Conservation (phyloP, 768 basidiomycete genomes). For the Piloderma croceum region DNA sequence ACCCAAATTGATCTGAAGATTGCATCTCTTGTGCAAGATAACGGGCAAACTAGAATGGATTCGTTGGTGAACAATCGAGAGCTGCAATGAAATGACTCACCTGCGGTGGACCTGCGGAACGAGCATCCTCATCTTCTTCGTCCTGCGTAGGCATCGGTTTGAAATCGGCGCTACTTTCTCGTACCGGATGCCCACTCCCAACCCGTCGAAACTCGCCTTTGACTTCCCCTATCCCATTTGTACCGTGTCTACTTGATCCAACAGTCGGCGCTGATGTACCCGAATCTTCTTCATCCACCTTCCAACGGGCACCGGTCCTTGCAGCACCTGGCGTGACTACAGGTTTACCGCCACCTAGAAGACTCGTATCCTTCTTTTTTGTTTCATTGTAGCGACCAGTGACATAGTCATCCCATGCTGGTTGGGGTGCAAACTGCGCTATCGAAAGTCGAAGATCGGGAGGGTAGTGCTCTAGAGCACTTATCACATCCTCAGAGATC, state of each 20-base stretch:
- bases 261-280: constrained; percentile 13
- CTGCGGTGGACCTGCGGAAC: constrained; percentile 9
- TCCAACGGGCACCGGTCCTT: constrained; percentile 43
- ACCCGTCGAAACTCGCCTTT: constrained; percentile 59
- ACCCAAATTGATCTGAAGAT: constrained; percentile 51
- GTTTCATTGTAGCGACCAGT: constrained; percentile 81
- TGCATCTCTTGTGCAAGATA: constrained; percentile 75
- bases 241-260: background rate
- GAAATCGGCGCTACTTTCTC: constrained; percentile 61
- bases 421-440: constrained; percentile 55
- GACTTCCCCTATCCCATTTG: constrained; percentile 17
- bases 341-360: constrained; percentile 85
- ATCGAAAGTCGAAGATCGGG: constrained; percentile 65
- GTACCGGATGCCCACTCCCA: constrained; percentile 33
- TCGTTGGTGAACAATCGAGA: constrained; percentile 2
- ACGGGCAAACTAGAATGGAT: constrained; percentile 57
- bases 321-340: constrained; percentile 36
- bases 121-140: constrained; percentile 41
- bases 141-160: constrained; percentile 47
- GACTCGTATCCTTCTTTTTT: constrained; percentile 70
- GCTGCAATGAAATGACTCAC: constrained; percentile 5
- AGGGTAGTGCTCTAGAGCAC: constrained; percentile 84
- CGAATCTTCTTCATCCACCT: constrained; percentile 62
- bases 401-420: constrained; percentile 88
- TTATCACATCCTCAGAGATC: constrained; percentile 91